These are phyloP conservation scores for Firmiana major DNA, from an alignment of 345 rosid species.

Conservation along the genomic window DNA sequence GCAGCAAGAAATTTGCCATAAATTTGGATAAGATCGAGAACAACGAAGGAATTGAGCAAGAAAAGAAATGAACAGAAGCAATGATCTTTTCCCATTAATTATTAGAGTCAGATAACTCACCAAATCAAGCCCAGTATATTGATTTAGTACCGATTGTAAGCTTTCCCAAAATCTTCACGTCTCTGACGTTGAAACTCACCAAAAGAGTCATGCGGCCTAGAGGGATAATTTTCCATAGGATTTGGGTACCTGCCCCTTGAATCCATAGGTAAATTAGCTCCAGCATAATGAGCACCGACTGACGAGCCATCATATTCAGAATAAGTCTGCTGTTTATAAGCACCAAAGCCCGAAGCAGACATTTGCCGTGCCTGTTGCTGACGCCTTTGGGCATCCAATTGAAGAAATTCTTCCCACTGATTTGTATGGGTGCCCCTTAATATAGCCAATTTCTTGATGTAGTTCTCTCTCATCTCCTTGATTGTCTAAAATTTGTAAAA, in stretches of 20 bases:
- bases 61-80: constrained; percentile 1
- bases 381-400: constrained; percentile 71
- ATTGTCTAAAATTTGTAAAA: constrained; percentile 58
- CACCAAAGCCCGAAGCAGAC: constrained; percentile 52
- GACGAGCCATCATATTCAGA: constrained; percentile 60
- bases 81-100: constrained; percentile 20
- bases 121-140: constrained; percentile 31
- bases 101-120: constrained; percentile 53
- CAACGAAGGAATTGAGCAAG: not conserved
- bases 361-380: constrained; percentile 63
- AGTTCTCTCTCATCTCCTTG: constrained; percentile 83
- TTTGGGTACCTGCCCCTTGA: constrained; percentile 62
- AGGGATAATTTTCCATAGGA: constrained; percentile 58
- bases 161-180: constrained; percentile 77
- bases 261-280: constrained; percentile 47
- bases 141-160: constrained; percentile 69
- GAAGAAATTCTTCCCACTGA: constrained; percentile 88
- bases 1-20: constrained; percentile 6
- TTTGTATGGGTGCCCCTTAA: constrained; percentile 63
- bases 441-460: constrained; percentile 65
- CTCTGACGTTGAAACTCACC: constrained; percentile 80
- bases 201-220: constrained; percentile 66
- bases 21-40: not conserved
- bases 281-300: constrained; percentile 52
- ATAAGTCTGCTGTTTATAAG: constrained; percentile 72